Conservation (phyloP, 345 rosid species). For the Moricandia arvensis region DNA sequence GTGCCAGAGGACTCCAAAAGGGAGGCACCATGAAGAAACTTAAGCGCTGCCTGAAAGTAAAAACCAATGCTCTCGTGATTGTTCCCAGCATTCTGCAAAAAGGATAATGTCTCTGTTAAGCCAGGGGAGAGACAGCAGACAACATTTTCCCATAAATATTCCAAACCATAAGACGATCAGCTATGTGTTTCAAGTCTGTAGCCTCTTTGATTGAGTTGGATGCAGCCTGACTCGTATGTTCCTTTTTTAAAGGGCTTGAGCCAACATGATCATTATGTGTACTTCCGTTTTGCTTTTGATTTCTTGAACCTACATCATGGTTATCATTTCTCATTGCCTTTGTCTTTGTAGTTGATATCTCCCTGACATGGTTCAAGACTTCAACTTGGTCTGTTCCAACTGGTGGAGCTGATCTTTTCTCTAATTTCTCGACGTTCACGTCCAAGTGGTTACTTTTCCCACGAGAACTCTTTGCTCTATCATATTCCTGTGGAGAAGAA, state of each 20-base stretch:
- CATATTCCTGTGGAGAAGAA: too few species aligned
- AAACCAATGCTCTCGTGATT: constrained; percentile 59
- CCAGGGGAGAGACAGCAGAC: not conserved
- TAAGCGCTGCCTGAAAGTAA: constrained; percentile 69
- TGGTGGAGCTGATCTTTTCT: too few species aligned
- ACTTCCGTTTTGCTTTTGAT: constrained; percentile 52
- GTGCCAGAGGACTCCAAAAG: constrained; percentile 52
- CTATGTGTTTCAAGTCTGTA: constrained; percentile 82
- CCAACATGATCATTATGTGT: constrained; percentile 51
- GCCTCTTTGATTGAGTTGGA: constrained; percentile 87
- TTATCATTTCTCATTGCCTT: constrained; percentile 46
- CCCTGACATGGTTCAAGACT: constrained; percentile 40
- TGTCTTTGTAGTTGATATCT: constrained; percentile 41
- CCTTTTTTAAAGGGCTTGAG: constrained; percentile 74
- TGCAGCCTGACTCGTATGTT: constrained; percentile 59
- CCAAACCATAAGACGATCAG: constrained; percentile 87
- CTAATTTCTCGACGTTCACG: too few species aligned
- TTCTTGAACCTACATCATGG: constrained; percentile 30
- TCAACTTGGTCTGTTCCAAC: constrained; percentile 42
- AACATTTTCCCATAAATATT: constrained; percentile 17
- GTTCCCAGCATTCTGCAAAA: constrained; percentile 51
- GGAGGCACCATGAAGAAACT: constrained; percentile 72
- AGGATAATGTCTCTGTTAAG: constrained; percentile 21
- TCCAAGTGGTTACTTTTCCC: too few species aligned
- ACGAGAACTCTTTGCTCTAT: too few species aligned